These are phyloP conservation scores for Myochromella boudieri DNA, from an alignment of 768 basidiomycete genomes.

Conservation along the genomic window DNA sequence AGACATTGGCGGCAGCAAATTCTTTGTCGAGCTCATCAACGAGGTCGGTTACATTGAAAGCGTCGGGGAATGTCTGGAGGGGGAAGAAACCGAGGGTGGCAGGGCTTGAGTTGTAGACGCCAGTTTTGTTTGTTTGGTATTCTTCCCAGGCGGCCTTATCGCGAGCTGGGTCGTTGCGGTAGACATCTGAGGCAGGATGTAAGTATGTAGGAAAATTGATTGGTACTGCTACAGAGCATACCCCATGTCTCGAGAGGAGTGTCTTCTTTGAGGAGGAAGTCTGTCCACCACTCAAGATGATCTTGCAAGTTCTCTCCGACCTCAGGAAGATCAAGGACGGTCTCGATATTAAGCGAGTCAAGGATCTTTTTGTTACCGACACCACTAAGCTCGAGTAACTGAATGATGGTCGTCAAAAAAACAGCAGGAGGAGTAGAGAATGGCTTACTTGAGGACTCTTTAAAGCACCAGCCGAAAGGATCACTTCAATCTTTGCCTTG, in stretches of 20 bases:
- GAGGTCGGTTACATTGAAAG: slow-evolving; percentile 13
- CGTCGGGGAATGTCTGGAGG: slow-evolving; percentile 15
- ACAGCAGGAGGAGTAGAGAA: neutral
- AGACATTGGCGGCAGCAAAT: slow-evolving; percentile 8
- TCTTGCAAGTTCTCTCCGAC: slow-evolving; percentile 14
- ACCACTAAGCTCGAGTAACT: slow-evolving; percentile 47
- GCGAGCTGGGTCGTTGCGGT: slow-evolving; percentile 11
- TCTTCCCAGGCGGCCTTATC: slow-evolving; percentile 7
- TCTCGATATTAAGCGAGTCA: slow-evolving; percentile 12
- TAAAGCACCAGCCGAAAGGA: slow-evolving; percentile 37
- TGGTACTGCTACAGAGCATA: neutral
- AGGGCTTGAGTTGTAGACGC: slow-evolving; percentile 11
- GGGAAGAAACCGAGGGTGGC: slow-evolving; percentile 13
- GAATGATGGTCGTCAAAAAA: slow-evolving; percentile 22
- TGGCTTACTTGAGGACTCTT: slow-evolving; percentile 7
- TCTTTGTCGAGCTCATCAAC: slow-evolving; percentile 11
- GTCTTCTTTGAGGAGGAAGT: slow-evolving; percentile 16
- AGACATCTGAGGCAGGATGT: slow-evolving; percentile 5
- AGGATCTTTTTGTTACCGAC: slow-evolving; percentile 43
- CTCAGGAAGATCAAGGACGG: slow-evolving; percentile 10
- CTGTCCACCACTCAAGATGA: slow-evolving; percentile 12
- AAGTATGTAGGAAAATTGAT: neutral
- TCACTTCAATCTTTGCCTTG: slow-evolving; percentile 46
- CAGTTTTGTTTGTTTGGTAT: slow-evolving; percentile 12
- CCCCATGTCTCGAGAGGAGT: slow-evolving; percentile 13